Percentiles rank a stretch among this genome's conserved stretches.
Evolutionary conservation across 1,284 basidiomycete genomes (phyloP).

Genomic region (Lentinula novae-zelandiae): DNA sequence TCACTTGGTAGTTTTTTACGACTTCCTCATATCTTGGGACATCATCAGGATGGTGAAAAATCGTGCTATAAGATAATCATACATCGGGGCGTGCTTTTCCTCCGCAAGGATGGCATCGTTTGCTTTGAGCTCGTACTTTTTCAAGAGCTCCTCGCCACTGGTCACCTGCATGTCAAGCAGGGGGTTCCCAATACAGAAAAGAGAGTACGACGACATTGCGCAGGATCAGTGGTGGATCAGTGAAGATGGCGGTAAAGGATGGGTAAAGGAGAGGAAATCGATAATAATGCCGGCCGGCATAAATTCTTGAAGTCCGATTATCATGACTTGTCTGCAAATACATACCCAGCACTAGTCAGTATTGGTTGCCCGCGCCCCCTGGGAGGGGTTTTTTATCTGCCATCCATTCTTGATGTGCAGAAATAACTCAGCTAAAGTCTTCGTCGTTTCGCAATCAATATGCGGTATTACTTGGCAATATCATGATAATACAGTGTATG

Average conservation of each 20-base stretch:
- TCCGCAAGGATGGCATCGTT: conserved; percentile 98
- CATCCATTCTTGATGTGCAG: too few species aligned
- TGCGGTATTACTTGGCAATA: too few species aligned
- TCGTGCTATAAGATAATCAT: conserved; percentile 9
- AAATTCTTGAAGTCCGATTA: too few species aligned
- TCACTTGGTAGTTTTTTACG: conserved; percentile 72
- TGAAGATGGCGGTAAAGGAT: background rate
- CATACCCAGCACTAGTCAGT: too few species aligned
- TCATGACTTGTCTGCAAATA: too few species aligned
- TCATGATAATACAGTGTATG: too few species aligned
- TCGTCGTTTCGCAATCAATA: too few species aligned
- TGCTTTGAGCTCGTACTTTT: conserved; percentile 90
- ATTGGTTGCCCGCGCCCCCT: too few species aligned
- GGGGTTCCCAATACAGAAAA: conserved; percentile 68
- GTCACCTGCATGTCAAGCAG: conserved; percentile 75
- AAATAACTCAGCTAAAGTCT: too few species aligned
- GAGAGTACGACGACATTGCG: conserved; percentile 2
- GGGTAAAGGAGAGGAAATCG: background rate
- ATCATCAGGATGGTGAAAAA: background rate
- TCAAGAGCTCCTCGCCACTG: conserved; percentile 71
- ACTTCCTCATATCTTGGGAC: conserved; percentile 77
- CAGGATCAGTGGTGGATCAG: too few species aligned
- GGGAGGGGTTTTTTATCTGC: too few species aligned
- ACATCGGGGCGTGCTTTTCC: conserved; percentile 86
- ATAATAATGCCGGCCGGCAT: background rate